Percentiles rank a stretch among this genome's conserved stretches.
Evolutionary conservation across 495 filamentous ascomycete species (phyloP).

Genomic region (Daldinia loculata): DNA sequence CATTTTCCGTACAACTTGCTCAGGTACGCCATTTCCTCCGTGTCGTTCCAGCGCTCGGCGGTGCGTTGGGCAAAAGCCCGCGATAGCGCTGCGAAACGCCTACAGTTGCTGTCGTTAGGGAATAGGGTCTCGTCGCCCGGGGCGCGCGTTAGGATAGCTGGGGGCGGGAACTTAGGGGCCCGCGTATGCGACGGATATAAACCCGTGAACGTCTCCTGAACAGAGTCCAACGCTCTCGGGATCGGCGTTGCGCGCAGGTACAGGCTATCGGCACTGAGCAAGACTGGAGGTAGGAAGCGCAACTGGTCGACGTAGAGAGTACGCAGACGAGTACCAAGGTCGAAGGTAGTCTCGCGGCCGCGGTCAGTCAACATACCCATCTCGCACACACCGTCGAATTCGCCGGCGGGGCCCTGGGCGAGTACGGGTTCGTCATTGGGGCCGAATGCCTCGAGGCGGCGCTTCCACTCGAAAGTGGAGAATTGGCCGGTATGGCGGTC

Average conservation of each 20-base stretch:
- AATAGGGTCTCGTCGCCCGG: slow-evolving; percentile 88
- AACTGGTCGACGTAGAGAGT: slow-evolving; percentile 90
- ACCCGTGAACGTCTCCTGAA: slow-evolving; percentile 89
- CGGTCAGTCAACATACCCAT: slow-evolving; percentile 88
- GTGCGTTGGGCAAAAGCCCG: slow-evolving; percentile 83
- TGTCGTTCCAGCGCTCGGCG: slow-evolving; percentile 81
- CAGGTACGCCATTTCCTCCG: slow-evolving; percentile 86
- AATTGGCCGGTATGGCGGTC: slow-evolving; percentile 56
- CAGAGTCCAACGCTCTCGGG: slow-evolving; percentile 82
- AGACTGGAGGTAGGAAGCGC: slow-evolving; percentile 77
- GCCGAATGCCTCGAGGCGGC: slow-evolving; percentile 84
- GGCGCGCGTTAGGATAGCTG: slow-evolving; percentile 77
- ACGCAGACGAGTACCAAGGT: slow-evolving; percentile 79
- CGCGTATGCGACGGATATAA: slow-evolving; percentile 82
- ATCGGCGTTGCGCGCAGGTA: slow-evolving; percentile 89
- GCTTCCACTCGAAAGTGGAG: slow-evolving; percentile 76
- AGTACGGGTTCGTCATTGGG: slow-evolving; percentile 72
- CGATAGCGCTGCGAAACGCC: slow-evolving; percentile 81
- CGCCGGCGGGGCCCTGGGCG: slow-evolving; percentile 69
- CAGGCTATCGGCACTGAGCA: slow-evolving; percentile 70
- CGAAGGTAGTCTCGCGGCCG: slow-evolving; percentile 83
- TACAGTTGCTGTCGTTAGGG: slow-evolving; percentile 88
- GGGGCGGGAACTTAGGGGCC: slow-evolving; percentile 65
- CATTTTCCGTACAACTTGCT: slow-evolving; percentile 78
- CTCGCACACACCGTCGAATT: slow-evolving; percentile 81